A percentile compares a stretch with the other conserved stretches of the same genome.
These are phyloP conservation scores for Wickerhamomyces bovis DNA, from an alignment of 805 yeast genomes.

Conservation along the genomic window DNA sequence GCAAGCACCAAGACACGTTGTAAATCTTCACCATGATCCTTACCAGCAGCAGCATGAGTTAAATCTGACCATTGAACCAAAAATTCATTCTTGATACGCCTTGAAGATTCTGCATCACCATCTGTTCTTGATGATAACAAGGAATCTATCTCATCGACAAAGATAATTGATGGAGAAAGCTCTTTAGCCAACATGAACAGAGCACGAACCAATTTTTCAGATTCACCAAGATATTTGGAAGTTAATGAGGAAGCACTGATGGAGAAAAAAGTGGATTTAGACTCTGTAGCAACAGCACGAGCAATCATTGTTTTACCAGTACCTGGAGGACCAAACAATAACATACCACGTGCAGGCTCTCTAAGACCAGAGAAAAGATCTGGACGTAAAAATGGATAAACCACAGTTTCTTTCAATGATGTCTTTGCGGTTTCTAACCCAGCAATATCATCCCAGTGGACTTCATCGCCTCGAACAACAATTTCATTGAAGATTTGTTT, in stretches of 20 bases:
- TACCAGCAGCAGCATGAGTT: constrained; percentile 74
- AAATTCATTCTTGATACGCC: constrained; percentile 91
- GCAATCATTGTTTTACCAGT: constrained; percentile 98
- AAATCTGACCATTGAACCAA: constrained; percentile 93
- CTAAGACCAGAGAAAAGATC: constrained; percentile 87
- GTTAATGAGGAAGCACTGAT: constrained; percentile 88
- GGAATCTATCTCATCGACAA: constrained; percentile 95
- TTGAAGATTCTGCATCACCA: constrained; percentile 79
- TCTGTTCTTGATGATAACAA: constrained; percentile 74
- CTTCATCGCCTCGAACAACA: constrained; percentile 86
- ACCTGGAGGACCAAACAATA: constrained; percentile 96
- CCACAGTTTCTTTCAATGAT: constrained; percentile 91
- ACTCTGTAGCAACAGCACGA: constrained; percentile 94
- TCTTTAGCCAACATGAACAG: constrained; percentile 79
- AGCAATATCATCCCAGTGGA: constrained; percentile 94
- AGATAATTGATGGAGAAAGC: constrained; percentile 88
- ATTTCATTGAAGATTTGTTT: constrained; percentile 84
- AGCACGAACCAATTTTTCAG: constrained; percentile 89
- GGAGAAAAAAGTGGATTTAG: constrained; percentile 88
- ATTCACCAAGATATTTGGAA: constrained; percentile 76
- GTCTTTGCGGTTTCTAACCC: constrained; percentile 85
- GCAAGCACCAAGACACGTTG: constrained; percentile 80
- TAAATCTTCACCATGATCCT: constrained; percentile 32
- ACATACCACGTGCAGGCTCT: constrained; percentile 96
- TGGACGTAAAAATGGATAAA: constrained; percentile 91